phyloP scores from a whole-genome alignment of 1,284 basidiomycete species.

The Fomitopsis schrenkii region DNA sequence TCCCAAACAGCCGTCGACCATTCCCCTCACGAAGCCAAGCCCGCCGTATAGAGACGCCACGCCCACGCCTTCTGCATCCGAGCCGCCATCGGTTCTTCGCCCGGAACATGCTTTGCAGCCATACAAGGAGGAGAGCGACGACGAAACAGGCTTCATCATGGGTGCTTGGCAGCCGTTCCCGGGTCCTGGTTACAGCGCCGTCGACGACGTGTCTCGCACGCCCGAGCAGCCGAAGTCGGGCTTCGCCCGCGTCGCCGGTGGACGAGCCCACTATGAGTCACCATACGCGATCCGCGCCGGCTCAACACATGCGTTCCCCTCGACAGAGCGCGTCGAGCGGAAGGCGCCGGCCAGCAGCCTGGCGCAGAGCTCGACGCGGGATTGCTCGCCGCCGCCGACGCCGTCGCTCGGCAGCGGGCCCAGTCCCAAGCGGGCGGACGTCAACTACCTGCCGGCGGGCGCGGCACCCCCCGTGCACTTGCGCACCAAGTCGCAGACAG shows the following conservation, averaged over 20 bases:
- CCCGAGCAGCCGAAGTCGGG: slow-evolving; percentile 47
- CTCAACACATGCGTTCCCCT: slow-evolving; percentile 60
- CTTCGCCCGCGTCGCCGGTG: slow-evolving; percentile 76
- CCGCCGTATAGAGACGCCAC: slow-evolving; percentile 26
- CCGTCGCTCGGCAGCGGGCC: slow-evolving; percentile 40
- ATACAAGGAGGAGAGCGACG: slow-evolving; percentile 74
- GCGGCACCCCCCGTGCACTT: slow-evolving; percentile 65
- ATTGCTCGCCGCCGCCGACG: slow-evolving; percentile 47
- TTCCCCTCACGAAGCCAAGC: slow-evolving; percentile 26
- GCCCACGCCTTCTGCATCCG: slow-evolving; percentile 40
- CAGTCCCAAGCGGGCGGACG: slow-evolving; percentile 19
- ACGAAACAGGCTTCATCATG: slow-evolving; percentile 81
- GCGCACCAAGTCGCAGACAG: slow-evolving; percentile 76
- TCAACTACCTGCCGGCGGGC: slow-evolving; percentile 48
- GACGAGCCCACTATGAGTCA: slow-evolving; percentile 70
- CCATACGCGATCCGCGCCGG: slow-evolving; percentile 67
- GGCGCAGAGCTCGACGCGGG: slow-evolving; percentile 25
- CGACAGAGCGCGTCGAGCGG: slow-evolving; percentile 39
- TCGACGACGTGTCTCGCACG: slow-evolving; percentile 32
- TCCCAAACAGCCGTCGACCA: slow-evolving; percentile 21
- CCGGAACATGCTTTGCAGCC: slow-evolving; percentile 75
- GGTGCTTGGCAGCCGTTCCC: slow-evolving; percentile 77
- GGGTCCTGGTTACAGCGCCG: slow-evolving; percentile 45
- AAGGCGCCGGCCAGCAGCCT: slow-evolving; percentile 23
- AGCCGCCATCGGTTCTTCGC: slow-evolving; percentile 68